Base-by-base conservation (phyloP, 2,329 filamentous ascomycete species). In the Ambrosiella beaveri region DNA sequence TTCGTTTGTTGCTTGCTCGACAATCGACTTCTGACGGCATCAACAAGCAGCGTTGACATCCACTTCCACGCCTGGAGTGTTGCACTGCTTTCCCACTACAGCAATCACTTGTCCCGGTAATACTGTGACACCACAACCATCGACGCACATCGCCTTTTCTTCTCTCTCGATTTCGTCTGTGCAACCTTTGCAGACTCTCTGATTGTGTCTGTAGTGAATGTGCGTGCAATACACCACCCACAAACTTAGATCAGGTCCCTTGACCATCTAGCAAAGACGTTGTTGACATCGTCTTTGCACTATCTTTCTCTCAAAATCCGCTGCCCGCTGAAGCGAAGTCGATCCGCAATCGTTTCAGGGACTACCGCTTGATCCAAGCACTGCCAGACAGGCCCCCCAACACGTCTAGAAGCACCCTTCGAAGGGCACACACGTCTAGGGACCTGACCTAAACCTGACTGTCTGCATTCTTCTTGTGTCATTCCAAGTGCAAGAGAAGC, bases 331-430 rank as follows among this genome's bases (percentile, higher is more conserved):
- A 51, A 51, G 47, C 47, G 4, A 51, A 51, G 17, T 51, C 36
- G 47, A 51, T 51, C 47, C 36, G 47, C 19, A 9, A 51, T 51
- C 8, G 47, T 51, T 51, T 19, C 47, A 51, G 47, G 27, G 47
- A 51, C 47, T 36, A 11, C 47, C 19, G 27, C 47, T 51, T 51
- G 47, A 51, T 51, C 47, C 27, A 51, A 51, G 47, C 47, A 51
- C 47, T 51, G 47, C 47, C 47, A 51, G 47, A 51, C 47, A 51
- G 47, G 47, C 47, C 47, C 47, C 47, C 47, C 47, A 36, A 35
- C 38, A 54, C 52, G 38, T 54, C 52, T 54, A 54, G 52, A 54
- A 54, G 52, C 52, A 51, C 47, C 19, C 27, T 51, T 51, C 47
- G 47, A 51, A 51, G 47, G 47, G 19, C 27, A 35, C 27, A 51